Base-by-base conservation (phyloP, 352 stramenopile species). In the Globisporangium echinulatum region DNA sequence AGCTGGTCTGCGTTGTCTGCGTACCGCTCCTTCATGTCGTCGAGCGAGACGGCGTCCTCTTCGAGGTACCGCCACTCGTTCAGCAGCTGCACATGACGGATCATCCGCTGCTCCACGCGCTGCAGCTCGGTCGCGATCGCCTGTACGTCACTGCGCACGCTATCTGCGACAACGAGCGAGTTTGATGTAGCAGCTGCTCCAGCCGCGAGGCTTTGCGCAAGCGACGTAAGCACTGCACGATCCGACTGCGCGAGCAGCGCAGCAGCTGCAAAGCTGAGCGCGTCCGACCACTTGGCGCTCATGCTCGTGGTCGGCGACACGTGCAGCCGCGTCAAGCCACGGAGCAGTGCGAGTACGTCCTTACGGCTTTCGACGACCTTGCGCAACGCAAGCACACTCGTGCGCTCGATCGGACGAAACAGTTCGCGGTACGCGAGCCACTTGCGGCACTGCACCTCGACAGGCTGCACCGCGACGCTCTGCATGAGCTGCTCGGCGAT, bases 31-130 rank as follows among this genome's bases (percentile, higher is more conserved):
- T 72, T 70, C 53, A 91, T 59, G 51, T 85, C 71, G 40, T 77
- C 68, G 7, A 79, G 19, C 19, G 60, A 64, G 5, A 80, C 61
- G 8, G 62, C 52, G 36, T 89, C 79, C 13, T 71, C 67, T 36
- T 67, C 56, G 6, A 88, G 58, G 42, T 76, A 84, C 7, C 70
- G 47, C 74, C 79, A 89, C 60, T 91, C 82, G 39, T 76, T 91
- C 46, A 80, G 56, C 25, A 89, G 59, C 54, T 89, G 82, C 10
- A 85, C 74, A 52, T 83, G 70, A 4, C 75, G 72, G 13, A 88
- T 55, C 79, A 89, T 87, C 72, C 68, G 86, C 39, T 78, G 74
- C 58, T 89, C 79, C 36, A 89, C 51, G 33, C 70, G 74, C 49
- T 63, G 53, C 1, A 88, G 57, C 36, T 77, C 65, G 48, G 61